A percentile compares a stretch with the other conserved stretches of the same genome.
phyloP scores from a whole-genome alignment of 2,329 filamentous ascomycete genomes.

The Fusarium dlaminii region DNA sequence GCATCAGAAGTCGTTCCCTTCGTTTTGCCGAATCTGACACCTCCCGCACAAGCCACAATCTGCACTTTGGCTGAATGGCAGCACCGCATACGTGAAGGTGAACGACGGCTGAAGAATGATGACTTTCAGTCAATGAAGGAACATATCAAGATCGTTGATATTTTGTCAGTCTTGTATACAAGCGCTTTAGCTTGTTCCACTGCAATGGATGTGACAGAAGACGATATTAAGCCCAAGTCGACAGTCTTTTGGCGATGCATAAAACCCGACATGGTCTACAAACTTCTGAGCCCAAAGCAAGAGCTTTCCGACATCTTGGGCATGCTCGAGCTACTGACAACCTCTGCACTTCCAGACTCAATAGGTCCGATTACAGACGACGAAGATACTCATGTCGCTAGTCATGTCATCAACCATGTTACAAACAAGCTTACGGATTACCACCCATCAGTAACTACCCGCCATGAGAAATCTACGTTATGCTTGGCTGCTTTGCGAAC shows the following conservation, averaged over 20 bases:
- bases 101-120: conserved; percentile 53
- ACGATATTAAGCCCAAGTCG: conserved; percentile 44
- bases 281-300: conserved; percentile 75
- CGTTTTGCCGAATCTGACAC: conserved; percentile 66
- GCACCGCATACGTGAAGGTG: conserved; percentile 60
- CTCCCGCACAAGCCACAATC: conserved; percentile 67
- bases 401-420: conserved; percentile 67
- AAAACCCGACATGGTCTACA: conserved; percentile 71
- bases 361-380: conserved; percentile 71
- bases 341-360: conserved; percentile 69
- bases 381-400: conserved; percentile 55
- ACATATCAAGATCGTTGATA: conserved; percentile 70
- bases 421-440: conserved; percentile 69
- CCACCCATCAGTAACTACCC: conserved; percentile 52
- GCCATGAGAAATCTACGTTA: conserved; percentile 54
- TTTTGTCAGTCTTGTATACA: conserved; percentile 73
- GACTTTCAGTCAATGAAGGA: conserved; percentile 54
- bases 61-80: conserved; percentile 67
- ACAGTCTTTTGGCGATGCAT: conserved; percentile 73
- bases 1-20: conserved; percentile 66
- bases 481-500: conserved; percentile 61
- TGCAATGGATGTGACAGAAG: conserved; percentile 45
- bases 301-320: conserved; percentile 68
- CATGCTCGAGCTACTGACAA: conserved; percentile 73
- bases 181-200: conserved; percentile 69